Base-by-base conservation (phyloP, 2,329 filamentous ascomycete genomes). In the Aphanoascus verrucosus region DNA sequence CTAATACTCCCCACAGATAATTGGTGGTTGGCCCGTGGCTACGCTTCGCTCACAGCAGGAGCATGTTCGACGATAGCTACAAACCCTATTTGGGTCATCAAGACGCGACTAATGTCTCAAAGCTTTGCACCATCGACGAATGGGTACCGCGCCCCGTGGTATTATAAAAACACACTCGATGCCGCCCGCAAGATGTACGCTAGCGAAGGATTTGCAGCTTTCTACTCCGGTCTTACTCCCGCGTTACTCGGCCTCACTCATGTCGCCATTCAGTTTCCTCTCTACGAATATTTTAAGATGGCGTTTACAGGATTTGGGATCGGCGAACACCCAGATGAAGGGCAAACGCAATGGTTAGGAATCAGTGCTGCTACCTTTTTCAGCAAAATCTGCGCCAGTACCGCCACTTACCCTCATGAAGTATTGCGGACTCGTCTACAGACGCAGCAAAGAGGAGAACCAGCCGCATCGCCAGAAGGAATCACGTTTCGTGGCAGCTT, bases 31-130 rank as follows among this genome's bases (percentile, higher is more conserved):
- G 80, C 91, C 63, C 88, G 88, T 65, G 85, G 93, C 60, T 90
- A 86, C 75, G 93, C 93, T 19, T 95, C 93, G 8, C 81, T 98
- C 56, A 80, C 89, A 54, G 93, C 91, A 20, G 93, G 93, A 51
- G 89, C 83, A 57, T 95, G 86, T 72, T 96, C 90, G 60, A 98
- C 93, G 3, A 78, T 97, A 58, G 86, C 85, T 58, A 98, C 93
- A 20, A 98, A 97, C 69, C 93, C 93, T 0, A 98, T 98, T 57
- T 98, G 93, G 93, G 93, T 98, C 37, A 95, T 98, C 74, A 98
- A 98, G 72, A 98, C 93, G 47, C 80, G 93, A 60, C 80, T 98
- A 62, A 97, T 97, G 93, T 95, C 93, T 37, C 93, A 97, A 73
- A 83, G 80, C 59, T 69, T 75, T 31, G 52, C 54, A 14, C 49